Evolutionary conservation across 2,329 filamentous ascomycete genomes (phyloP), one percentile per base, ranked within the genome.

Genomic region (Arthrobotrys iridis): DNA sequence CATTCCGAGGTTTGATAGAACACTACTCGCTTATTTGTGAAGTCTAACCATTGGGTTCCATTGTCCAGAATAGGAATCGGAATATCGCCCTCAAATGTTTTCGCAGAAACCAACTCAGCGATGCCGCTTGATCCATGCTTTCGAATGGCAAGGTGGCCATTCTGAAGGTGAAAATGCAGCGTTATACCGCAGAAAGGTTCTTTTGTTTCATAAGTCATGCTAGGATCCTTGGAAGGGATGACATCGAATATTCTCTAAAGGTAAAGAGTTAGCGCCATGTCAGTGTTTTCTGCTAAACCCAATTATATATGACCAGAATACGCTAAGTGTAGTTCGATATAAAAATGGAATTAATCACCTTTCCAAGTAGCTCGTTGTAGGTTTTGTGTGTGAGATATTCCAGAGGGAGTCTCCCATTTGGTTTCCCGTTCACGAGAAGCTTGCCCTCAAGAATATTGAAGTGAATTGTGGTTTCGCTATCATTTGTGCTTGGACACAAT

Each of bases 401-500:
- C 0, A 6, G 1, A 0, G 87, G 87, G 0, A 88, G 81, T 1
- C 84, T 82, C 2, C 82, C 79, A 0, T 88, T 77, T 0, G 85
- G 86, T 0, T 80, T 37, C 0, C 87, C 87, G 65, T 88, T 82
- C 0, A 89, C 82, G 0, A 88, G 81, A 0, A 90, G 79, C 20
- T 84, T 82, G 0, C 84, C 87, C 0, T 82, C 85, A 1, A 89
- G 74, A 0, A 87, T 45, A 76, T 87, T 86, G 76, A 85, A 85
- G 24, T 86, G 83, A 1, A 87, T 20, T 30, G 41, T 58, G 1
- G 79, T 81, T 6, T 70, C 52, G 0, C 82, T 22, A 81, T 81
- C 64, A 18, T 77, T 77, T 6, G 79, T 78, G 2, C 10, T 20
- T 30, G 73, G 33, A 46, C 81, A 3, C 40, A 77, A 48, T 64